Evolutionary conservation across 2,329 filamentous ascomycete species (phyloP).

Genomic region (Fusarium sp.): DNA sequence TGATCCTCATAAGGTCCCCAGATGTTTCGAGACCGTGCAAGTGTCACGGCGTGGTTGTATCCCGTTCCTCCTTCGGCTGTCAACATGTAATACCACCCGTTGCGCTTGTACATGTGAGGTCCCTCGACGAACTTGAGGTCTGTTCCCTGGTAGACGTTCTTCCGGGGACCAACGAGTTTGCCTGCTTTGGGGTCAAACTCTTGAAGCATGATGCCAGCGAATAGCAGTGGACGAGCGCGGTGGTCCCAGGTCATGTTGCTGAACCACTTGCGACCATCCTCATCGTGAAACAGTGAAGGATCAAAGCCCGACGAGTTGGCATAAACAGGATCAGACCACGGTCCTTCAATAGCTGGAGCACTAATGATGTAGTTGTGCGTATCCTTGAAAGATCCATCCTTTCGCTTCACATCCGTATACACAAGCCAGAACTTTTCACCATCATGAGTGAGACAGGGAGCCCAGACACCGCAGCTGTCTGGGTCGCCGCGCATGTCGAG

Average conservation of each 20-base stretch:
- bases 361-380: slow-evolving; percentile 73
- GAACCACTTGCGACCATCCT: slow-evolving; percentile 67
- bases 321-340: slow-evolving; percentile 72
- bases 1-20: slow-evolving; percentile 73
- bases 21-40: slow-evolving; percentile 63
- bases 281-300: slow-evolving; percentile 70
- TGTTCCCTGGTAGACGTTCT: slow-evolving; percentile 67
- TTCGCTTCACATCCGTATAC: slow-evolving; percentile 75
- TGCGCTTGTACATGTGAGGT: slow-evolving; percentile 69
- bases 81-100: slow-evolving; percentile 70
- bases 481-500: slow-evolving; percentile 70
- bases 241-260: slow-evolving; percentile 70
- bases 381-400: slow-evolving; percentile 75
- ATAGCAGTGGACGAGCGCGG: slow-evolving; percentile 59
- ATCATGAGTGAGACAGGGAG: slow-evolving; percentile 72
- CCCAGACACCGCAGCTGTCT: slow-evolving; percentile 73
- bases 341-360: slow-evolving; percentile 64
- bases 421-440: slow-evolving; percentile 72
- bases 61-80: slow-evolving; percentile 72
- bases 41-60: slow-evolving; percentile 70
- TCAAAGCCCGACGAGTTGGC: slow-evolving; percentile 73
- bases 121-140: slow-evolving; percentile 67
- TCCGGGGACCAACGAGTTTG: slow-evolving; percentile 66
- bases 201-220: slow-evolving; percentile 69
- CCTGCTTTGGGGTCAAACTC: slow-evolving; percentile 64